These are phyloP conservation scores for Picochlorum sp. DNA, from an alignment of 139 green algal genomes.

Conservation along the genomic window DNA sequence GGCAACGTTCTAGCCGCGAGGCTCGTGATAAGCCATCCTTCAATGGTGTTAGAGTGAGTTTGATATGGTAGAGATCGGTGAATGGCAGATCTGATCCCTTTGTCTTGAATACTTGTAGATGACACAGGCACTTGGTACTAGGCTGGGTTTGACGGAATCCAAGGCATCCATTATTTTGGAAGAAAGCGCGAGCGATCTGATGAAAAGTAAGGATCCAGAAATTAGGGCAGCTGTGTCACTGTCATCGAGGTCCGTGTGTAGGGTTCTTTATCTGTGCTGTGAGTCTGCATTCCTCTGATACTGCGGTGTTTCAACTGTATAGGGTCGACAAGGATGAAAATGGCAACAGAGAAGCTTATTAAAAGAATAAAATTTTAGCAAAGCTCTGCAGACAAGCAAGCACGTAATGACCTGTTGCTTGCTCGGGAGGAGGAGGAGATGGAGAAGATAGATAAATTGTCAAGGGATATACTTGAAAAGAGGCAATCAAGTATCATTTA, in stretches of 20 bases:
- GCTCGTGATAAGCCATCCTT: background rate
- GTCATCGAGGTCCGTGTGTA: too few species aligned
- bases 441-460: constrained; percentile 21
- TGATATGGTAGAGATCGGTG: background rate
- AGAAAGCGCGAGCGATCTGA: too few species aligned
- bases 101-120: background rate
- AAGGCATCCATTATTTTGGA: too few species aligned
- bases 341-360: background rate
- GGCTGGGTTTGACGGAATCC: too few species aligned
- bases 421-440: constrained; percentile 39
- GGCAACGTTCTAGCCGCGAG: background rate
- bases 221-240: too few species aligned
- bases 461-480: constrained; percentile 32
- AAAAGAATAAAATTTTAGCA: constrained; percentile 11
- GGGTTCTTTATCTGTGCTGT: too few species aligned
- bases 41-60: constrained; percentile 1
- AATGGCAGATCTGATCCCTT: background rate
- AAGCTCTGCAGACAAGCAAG: constrained; percentile 21
- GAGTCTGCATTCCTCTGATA: too few species aligned
- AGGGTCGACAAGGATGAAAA: background rate
- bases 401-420: constrained; percentile 40
- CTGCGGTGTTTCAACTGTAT: background rate
- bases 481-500: constrained; percentile 16
- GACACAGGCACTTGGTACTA: too few species aligned
- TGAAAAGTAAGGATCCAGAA: too few species aligned